Evolutionary conservation across 768 basidiomycete genomes (phyloP).

Genomic region (Termitomyces titanicus): DNA sequence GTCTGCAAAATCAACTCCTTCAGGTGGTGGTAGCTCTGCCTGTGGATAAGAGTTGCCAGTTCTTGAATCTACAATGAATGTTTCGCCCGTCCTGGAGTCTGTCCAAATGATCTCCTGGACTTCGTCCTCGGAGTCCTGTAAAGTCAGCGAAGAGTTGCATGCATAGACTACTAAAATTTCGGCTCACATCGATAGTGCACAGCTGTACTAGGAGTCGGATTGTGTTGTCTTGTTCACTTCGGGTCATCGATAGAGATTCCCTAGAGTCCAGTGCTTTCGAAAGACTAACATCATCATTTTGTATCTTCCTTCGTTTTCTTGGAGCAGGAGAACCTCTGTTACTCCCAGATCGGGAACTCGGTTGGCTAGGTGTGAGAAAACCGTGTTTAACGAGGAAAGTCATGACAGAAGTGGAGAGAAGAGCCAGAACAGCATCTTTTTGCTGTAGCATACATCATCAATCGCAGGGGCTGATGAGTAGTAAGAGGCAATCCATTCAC

Average conservation of each 20-base stretch:
- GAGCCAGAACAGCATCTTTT: conserved; percentile 45
- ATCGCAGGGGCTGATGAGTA: conserved; percentile 2
- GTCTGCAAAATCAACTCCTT: not conserved
- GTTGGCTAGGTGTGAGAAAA: conserved; percentile 36
- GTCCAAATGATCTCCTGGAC: conserved; percentile 47
- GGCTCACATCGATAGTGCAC: conserved; percentile 4
- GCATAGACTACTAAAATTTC: not conserved
- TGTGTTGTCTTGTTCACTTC: not conserved
- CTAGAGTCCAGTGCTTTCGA: conserved; percentile 20
- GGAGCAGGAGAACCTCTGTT: conserved; percentile 27
- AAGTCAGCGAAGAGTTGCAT: not conserved
- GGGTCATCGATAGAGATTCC: not conserved
- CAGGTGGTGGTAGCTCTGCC: conserved; percentile 13
- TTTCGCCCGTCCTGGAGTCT: conserved; percentile 58
- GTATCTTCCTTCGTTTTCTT: conserved; percentile 49
- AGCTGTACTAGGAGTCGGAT: not conserved
- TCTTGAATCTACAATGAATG: conserved; percentile 58
- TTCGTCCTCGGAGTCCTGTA: conserved; percentile 18
- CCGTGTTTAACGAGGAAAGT: conserved; percentile 63
- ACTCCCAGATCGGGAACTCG: conserved; percentile 1
- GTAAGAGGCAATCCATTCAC: conserved; percentile 38
- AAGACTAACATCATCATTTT: conserved; percentile 32
- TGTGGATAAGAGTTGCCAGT: conserved; percentile 64
- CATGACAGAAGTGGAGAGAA: conserved; percentile 58
- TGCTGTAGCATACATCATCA: conserved; percentile 39